phyloP scores from a whole-genome alignment of 2,329 filamentous ascomycete species.

The Cladosporium sp. region DNA sequence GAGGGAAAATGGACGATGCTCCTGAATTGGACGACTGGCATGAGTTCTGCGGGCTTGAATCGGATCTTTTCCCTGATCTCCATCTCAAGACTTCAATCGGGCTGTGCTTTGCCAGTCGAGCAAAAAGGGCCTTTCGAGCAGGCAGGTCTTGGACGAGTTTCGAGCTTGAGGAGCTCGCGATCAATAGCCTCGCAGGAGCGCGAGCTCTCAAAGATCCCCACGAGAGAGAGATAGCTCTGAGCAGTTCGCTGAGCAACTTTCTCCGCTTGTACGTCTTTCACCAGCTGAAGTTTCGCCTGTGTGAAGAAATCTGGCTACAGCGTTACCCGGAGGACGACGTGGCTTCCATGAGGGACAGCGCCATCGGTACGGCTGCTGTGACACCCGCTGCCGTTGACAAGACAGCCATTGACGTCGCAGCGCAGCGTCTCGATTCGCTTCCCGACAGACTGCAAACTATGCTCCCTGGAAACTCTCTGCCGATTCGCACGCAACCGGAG shows the following conservation, averaged over 20 bases:
- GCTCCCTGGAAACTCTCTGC: neutral
- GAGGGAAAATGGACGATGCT: conserved; percentile 19
- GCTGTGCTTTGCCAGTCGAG: conserved; percentile 24
- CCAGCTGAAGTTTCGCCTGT: conserved; percentile 25
- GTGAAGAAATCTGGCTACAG: conserved; percentile 25
- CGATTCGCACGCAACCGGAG: neutral
- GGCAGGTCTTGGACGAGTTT: conserved; percentile 24
- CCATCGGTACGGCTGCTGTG: neutral
- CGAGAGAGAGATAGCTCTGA: conserved; percentile 14
- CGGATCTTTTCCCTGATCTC: neutral
- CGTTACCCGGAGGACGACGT: neutral
- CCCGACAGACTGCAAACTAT: neutral
- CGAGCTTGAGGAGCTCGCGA: conserved; percentile 24
- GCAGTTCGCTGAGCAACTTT: conserved; percentile 21
- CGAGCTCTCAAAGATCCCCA: conserved; percentile 15
- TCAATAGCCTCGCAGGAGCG: conserved; percentile 21
- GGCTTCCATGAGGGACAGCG: neutral
- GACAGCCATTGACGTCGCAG: neutral
- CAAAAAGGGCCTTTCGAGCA: conserved; percentile 25
- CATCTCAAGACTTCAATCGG: conserved; percentile 19
- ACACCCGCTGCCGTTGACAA: neutral
- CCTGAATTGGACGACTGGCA: conserved; percentile 27
- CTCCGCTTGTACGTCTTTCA: conserved; percentile 24
- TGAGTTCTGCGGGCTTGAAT: conserved; percentile 20
- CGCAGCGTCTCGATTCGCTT: neutral